phyloP scores from a whole-genome alignment of 345 rosid genomes.

The Clarkia xantiana region DNA sequence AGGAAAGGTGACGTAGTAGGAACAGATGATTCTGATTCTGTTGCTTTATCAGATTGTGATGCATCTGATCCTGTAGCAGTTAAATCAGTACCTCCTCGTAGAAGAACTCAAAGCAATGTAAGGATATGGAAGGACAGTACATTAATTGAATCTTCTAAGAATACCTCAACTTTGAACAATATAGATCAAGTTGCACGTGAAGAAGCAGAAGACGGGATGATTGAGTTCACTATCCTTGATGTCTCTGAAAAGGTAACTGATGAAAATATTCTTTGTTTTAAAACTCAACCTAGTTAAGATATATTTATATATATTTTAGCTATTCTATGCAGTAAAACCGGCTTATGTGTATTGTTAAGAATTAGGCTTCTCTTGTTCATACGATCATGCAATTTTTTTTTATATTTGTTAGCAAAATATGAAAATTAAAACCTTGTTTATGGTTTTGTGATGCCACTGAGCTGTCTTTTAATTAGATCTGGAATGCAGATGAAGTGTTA shows the following conservation, averaged over 20 bases:
- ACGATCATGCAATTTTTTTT: too few species aligned
- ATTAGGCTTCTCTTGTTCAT: too few species aligned
- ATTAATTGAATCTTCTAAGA: constrained; percentile 25
- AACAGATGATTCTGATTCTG: constrained; percentile 30
- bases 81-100: constrained; percentile 48
- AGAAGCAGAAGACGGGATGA: constrained; percentile 19
- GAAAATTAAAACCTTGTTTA: too few species aligned
- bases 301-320: too few species aligned
- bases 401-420: too few species aligned
- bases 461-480: too few species aligned
- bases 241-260: constrained; percentile 23
- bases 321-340: too few species aligned
- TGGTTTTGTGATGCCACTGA: too few species aligned
- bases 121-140: constrained; percentile 25
- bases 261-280: too few species aligned
- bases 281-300: too few species aligned
- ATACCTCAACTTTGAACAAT: constrained; percentile 19
- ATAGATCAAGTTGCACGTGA: constrained; percentile 19
- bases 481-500: too few species aligned
- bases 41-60: constrained; percentile 29
- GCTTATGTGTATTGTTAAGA: too few species aligned
- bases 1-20: constrained; percentile 26
- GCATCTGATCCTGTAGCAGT: constrained; percentile 44
- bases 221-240: constrained; percentile 15
- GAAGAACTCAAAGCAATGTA: constrained; percentile 45